Base-by-base conservation (phyloP, 2,329 filamentous ascomycete species). In the Venturia pyrina region DNA sequence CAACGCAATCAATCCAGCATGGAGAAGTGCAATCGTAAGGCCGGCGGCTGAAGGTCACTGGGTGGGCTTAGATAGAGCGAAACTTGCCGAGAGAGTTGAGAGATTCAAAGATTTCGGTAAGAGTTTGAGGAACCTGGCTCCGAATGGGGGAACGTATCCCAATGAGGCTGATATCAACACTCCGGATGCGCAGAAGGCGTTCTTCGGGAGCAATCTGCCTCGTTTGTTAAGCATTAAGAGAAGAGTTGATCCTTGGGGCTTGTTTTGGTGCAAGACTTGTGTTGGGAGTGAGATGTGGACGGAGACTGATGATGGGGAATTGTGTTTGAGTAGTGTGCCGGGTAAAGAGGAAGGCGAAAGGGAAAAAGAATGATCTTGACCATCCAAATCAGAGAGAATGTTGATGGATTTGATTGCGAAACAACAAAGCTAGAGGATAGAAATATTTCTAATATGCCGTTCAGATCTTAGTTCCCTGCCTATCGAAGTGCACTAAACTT, bases 21-120 rank as follows among this genome's bases (percentile, higher is more conserved):
- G 66, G 66, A 66, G 69, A 34, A 50, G 62, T 6, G 66, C 66
- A 53, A 21, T 68, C 17, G 64, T 70, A 63, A 61, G 65, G 21
- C 68, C 68, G 32, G 61, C 70, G 0, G 64, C 69, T 8, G 66
- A 66, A 19, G 65, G 70, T 21, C 73, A 72, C 53, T 73, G 72
- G 65, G 10, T 6, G 4, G 57, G 43, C 5, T 10, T 28, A 19
- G 40, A 63, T 64, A 21, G 32, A 21, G 37, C 28, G 21, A 24
- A 44, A 28, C 28, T 50, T 21, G 65, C 32, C 11, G n/a, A 65
- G 40, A 43, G 24, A 15, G 32, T 28, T 28, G 24, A 28, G 32
- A 5, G 13, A 15, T 57, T 57, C 32, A 28, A 28, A 10, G 15
- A 21, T 15, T 57, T 57, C 15, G 53, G 53, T 4, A 37, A 57